These are phyloP conservation scores for Tylopilus subfusipes DNA, from an alignment of 768 basidiomycete genomes.

Conservation along the genomic window DNA sequence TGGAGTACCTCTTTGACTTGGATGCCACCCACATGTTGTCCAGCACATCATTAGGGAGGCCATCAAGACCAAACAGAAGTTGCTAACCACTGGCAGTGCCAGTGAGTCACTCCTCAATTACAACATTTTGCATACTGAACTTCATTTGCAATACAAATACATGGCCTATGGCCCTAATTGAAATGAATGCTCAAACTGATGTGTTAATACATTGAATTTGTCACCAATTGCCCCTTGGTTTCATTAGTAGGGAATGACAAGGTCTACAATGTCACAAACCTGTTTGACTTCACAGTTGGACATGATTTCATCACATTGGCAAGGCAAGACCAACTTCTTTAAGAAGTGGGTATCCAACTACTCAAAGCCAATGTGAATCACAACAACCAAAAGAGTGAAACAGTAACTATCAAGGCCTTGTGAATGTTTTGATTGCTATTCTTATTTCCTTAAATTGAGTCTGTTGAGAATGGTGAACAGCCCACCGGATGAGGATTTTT, in stretches of 20 bases:
- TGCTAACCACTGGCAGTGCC: too few relatives aligned
- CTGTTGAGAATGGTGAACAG: conserved; percentile 22
- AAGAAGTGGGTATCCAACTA: conserved; percentile 92
- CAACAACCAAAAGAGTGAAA: conserved; percentile 23
- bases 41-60: too few relatives aligned
- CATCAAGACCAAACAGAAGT: too few relatives aligned
- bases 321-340: conserved; percentile 95
- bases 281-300: background rate
- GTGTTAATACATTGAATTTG: background rate
- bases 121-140: too few relatives aligned
- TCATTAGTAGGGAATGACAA: background rate
- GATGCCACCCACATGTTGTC: too few relatives aligned
- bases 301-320: background rate
- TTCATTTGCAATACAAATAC: background rate
- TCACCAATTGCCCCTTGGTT: background rate
- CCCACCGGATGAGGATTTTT: conserved; percentile 43
- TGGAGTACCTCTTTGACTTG: too few relatives aligned
- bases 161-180: background rate
- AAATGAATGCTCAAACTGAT: background rate
- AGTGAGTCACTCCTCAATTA: too few relatives aligned
- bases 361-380: conserved; percentile 58
- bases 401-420: conserved; percentile 32
- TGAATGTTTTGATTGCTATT: conserved; percentile 25
- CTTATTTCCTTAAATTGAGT: background rate
- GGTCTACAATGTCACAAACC: background rate